Conservation (phyloP, 768 basidiomycete genomes). For the Trametopsis cervina region DNA sequence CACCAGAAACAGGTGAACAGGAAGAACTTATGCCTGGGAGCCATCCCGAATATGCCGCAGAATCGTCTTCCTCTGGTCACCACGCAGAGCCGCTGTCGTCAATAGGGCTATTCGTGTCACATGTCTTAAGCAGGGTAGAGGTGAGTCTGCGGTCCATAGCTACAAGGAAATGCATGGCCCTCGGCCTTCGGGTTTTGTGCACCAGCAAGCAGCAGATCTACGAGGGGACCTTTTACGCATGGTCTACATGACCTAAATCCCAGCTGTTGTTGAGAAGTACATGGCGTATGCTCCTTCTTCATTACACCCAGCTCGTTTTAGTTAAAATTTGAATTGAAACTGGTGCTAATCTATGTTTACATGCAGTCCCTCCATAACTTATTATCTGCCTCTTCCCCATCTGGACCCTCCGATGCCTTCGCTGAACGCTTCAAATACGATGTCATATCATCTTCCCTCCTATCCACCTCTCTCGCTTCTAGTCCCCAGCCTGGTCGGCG, state of each 20-base stretch:
- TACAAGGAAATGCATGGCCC: no score
- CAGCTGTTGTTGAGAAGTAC: no score
- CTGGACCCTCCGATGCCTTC: constrained; percentile 35
- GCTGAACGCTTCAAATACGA: constrained; percentile 81
- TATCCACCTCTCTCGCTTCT: constrained; percentile 49
- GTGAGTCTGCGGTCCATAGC: constrained; percentile 9
- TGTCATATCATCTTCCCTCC: constrained; percentile 71
- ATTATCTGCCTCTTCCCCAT: constrained; percentile 7
- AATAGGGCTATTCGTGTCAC: constrained; percentile 9
- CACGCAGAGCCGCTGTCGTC: constrained; percentile 7
- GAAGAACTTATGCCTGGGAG: constrained; percentile 53
- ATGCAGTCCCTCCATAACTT: constrained; percentile 9
- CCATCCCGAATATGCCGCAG: constrained; percentile 29
- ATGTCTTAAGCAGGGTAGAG: constrained; percentile 11
- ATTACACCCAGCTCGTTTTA: background rate
- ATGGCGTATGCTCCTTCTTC: no score
- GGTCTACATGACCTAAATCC: no score
- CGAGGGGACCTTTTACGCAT: no score
- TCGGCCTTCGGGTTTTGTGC: background rate
- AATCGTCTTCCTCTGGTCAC: constrained; percentile 28
- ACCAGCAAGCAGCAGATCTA: background rate
- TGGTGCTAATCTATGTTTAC: background rate
- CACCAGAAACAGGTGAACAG: constrained; percentile 58
- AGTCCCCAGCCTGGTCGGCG: constrained; percentile 21
- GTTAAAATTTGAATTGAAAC: background rate